phyloP scores from a whole-genome alignment of 768 basidiomycete genomes.

The Trichaptum fuscoviolaceum region DNA sequence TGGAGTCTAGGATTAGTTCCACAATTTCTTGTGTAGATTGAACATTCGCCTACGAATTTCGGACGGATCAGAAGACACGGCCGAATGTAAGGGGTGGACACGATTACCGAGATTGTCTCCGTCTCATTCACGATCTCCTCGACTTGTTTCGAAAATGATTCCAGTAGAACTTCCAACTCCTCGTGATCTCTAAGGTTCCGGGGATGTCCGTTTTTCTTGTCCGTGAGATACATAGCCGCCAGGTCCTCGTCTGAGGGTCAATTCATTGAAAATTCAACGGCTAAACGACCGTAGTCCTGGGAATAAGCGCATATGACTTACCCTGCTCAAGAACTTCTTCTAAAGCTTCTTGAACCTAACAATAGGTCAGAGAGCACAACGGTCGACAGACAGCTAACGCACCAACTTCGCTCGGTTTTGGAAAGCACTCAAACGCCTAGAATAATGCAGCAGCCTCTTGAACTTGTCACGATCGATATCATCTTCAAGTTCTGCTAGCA shows the following conservation, averaged over 20 bases:
- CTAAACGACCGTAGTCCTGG: constrained; percentile 2
- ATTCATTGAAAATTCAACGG: constrained; percentile 6
- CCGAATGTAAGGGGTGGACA: constrained; percentile 6
- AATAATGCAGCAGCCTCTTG: constrained; percentile 87
- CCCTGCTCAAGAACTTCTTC: constrained; percentile 92
- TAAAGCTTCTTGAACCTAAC: constrained; percentile 80
- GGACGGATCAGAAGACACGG: background rate
- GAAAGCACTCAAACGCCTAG: constrained; percentile 80
- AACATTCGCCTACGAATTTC: constrained; percentile 65
- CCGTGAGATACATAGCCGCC: constrained; percentile 91
- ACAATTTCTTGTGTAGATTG: constrained; percentile 98
- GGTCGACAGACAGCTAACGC: constrained; percentile 16
- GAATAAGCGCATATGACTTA: constrained; percentile 23
- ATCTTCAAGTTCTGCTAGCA: constrained; percentile 90
- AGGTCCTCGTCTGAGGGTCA: constrained; percentile 76
- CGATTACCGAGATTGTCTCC: constrained; percentile 75
- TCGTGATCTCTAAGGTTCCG: constrained; percentile 79
- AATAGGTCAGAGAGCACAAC: constrained; percentile 6
- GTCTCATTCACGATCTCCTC: constrained; percentile 95
- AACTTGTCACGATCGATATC: constrained; percentile 95
- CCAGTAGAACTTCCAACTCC: constrained; percentile 88
- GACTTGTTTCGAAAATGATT: constrained; percentile 93
- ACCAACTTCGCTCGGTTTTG: constrained; percentile 88
- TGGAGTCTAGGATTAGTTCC: constrained; percentile 92
- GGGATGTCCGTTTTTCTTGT: constrained; percentile 61